Evolutionary conservation across 139 green algal species (phyloP), one percentile per base, ranked within the genome.

Genomic region (Volvox reticuliferus): DNA sequence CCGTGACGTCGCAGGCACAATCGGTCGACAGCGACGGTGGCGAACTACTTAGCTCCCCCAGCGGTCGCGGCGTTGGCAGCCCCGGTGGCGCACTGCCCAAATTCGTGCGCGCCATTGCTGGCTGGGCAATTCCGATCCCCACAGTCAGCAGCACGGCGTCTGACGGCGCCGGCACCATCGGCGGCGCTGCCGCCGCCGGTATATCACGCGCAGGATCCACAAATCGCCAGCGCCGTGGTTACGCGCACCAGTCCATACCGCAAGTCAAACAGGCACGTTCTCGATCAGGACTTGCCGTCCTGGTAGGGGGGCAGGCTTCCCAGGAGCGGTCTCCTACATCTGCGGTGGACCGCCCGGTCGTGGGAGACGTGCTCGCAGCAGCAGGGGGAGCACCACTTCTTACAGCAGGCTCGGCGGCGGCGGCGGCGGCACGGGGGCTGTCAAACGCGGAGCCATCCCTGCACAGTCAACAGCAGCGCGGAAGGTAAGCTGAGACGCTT

Each of bases 121-220:
- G 85, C 18, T 89, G 85, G 85, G 85, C 85, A 22, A 80, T 80
- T 20, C 83, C 67, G 6, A n/a, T 2, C 21, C 65, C 50, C 26
- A 37, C 3, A 3, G 79, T 67, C 63, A 62, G 79, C 79, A 50
- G 36, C 14, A 36, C 79, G 37, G 79, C 37, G 37, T 3, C 32
- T 32, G 79, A 35, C 3, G 14, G 14, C 18, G 80, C 26, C 5
- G 28, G 1, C n/a, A 61, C 13, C 17, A 44, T 1, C 78, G 50
- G 13, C 79, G 26, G 12, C 44, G 50, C 44, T n/a, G 79, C 79
- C 44, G 79, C 79, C 26, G 44, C 79, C 50, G 79, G 50, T 55
- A n/a, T 50, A 35, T 44, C 22, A 22, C 78, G 36, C 18, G 37
- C 75, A 35, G 32, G 75, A 18, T 55, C 75, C 9, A 1, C 26